Conservation (phyloP, 2,329 filamentous ascomycete species). For the Grosmannia penicillata region DNA sequence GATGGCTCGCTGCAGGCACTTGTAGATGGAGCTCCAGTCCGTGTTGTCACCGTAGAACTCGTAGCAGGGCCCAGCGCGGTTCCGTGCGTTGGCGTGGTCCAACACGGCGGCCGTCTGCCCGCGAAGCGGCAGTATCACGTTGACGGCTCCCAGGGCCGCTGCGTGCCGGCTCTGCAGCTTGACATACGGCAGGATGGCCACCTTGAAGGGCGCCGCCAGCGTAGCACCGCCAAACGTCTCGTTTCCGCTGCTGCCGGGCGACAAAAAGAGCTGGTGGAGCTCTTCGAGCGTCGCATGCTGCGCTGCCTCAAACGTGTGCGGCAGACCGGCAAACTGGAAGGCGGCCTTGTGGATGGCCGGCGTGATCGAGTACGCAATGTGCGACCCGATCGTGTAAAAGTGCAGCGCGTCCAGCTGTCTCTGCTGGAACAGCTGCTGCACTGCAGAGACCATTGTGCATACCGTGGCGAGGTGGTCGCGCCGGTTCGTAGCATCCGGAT, state of each 20-base stretch:
- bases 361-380: constrained; percentile 54
- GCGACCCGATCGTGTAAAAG: constrained; percentile 54
- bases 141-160: constrained; percentile 56
- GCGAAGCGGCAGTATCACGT: constrained; percentile 54
- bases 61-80: constrained; percentile 43
- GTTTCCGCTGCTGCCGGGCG: constrained; percentile 19
- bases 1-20: constrained; percentile 52
- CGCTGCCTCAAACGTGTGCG: constrained; percentile 46
- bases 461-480: constrained; percentile 29
- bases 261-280: constrained; percentile 41
- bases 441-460: constrained; percentile 40
- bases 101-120: constrained; percentile 30
- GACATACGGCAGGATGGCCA: constrained; percentile 48
- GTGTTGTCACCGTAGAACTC: constrained; percentile 46
- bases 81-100: constrained; percentile 41
- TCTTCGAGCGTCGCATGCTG: constrained; percentile 46
- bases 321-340: constrained; percentile 50
- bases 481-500: constrained; percentile 25
- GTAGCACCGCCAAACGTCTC: constrained; percentile 51
- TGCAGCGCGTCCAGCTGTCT: constrained; percentile 50
- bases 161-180: constrained; percentile 54
- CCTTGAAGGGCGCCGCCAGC: constrained; percentile 56
- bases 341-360: constrained; percentile 60
- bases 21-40: constrained; percentile 23
- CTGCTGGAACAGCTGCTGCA: constrained; percentile 43